Evolutionary conservation across 495 filamentous ascomycete genomes (phyloP).

Genomic region (Aspergillus homomorphus): DNA sequence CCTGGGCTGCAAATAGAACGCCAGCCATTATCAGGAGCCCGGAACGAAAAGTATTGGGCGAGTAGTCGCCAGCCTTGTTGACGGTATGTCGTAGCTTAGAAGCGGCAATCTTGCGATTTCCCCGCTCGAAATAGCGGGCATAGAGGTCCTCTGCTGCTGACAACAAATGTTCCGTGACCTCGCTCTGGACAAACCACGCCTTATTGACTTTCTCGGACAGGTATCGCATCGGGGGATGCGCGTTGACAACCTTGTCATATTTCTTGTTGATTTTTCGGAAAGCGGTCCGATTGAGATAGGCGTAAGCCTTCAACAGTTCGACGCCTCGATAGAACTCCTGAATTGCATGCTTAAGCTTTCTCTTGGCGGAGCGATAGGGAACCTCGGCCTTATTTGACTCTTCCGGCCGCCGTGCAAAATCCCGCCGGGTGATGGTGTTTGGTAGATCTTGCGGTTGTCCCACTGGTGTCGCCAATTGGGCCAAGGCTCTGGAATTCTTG

Average conservation of each 20-base stretch:
- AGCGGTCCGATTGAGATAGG: slow-evolving; percentile 81
- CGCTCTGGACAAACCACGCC: slow-evolving; percentile 84
- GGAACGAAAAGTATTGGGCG: slow-evolving; percentile 69
- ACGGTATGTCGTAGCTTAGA: slow-evolving; percentile 74
- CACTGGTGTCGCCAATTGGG: slow-evolving; percentile 47
- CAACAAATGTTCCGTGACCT: slow-evolving; percentile 74
- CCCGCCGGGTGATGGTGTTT: slow-evolving; percentile 44
- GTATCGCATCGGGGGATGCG: slow-evolving; percentile 72
- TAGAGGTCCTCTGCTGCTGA: slow-evolving; percentile 83
- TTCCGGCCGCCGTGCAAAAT: slow-evolving; percentile 59
- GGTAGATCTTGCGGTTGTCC: slow-evolving; percentile 30
- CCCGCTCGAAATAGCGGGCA: slow-evolving; percentile 84
- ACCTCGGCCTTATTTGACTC: slow-evolving; percentile 53
- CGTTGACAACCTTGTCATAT: slow-evolving; percentile 85
- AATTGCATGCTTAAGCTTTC: slow-evolving; percentile 83
- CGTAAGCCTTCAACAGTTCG: slow-evolving; percentile 87
- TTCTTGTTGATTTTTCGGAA: slow-evolving; percentile 99
- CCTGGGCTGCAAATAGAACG: slow-evolving; percentile 68
- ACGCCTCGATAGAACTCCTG: slow-evolving; percentile 91
- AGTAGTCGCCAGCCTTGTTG: slow-evolving; percentile 64
- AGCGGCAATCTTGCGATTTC: slow-evolving; percentile 85
- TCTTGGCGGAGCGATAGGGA: slow-evolving; percentile 78
- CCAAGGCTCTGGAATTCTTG: slow-evolving; percentile 56
- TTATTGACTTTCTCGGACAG: slow-evolving; percentile 92
- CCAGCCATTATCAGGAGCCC: slow-evolving; percentile 78